Evolutionary conservation across 257 asterid species (phyloP).

Genomic region (Hygrophila difformis): DNA sequence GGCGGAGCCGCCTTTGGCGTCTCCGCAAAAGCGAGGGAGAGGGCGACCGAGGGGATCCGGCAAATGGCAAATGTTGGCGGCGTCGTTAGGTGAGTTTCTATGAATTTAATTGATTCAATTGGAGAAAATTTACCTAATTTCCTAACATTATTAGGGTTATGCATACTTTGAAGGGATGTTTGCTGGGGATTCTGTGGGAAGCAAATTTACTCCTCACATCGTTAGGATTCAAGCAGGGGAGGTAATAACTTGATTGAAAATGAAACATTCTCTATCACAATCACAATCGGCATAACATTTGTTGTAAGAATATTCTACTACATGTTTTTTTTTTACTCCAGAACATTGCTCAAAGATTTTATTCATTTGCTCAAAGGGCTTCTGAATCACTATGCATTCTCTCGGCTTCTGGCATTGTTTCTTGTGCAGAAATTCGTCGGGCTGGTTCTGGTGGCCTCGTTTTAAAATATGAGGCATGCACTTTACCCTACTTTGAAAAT

Average conservation of each 20-base stretch:
- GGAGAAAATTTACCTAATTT: too few species aligned
- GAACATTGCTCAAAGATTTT: conserved; percentile 23
- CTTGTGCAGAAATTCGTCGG: conserved; percentile 17
- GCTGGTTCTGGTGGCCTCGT: conserved; percentile 16
- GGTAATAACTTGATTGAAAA: too few species aligned
- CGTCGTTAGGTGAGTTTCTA: conserved; percentile 15
- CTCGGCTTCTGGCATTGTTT: conserved; percentile 23
- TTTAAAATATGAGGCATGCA: conserved; percentile 21
- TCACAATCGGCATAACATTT: too few species aligned
- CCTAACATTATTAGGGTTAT: too few species aligned
- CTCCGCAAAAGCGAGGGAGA: conserved; percentile 17
- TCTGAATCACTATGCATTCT: conserved; percentile 24
- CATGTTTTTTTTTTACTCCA: neutral
- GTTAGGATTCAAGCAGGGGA: conserved; percentile 20
- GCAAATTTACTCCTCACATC: conserved; percentile 20
- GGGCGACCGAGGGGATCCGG: conserved; percentile 24
- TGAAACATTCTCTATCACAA: too few species aligned
- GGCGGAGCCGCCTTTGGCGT: conserved; percentile 7
- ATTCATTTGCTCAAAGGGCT: conserved; percentile 18
- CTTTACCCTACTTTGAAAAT: neutral
- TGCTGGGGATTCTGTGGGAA: conserved; percentile 17
- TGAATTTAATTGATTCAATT: neutral
- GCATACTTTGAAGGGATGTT: conserved; percentile 11
- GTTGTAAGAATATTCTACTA: neutral
- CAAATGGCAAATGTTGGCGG: conserved; percentile 13